Conservation (phyloP, 306 rosid genomes). For the Citrullus mucosospermus region DNA sequence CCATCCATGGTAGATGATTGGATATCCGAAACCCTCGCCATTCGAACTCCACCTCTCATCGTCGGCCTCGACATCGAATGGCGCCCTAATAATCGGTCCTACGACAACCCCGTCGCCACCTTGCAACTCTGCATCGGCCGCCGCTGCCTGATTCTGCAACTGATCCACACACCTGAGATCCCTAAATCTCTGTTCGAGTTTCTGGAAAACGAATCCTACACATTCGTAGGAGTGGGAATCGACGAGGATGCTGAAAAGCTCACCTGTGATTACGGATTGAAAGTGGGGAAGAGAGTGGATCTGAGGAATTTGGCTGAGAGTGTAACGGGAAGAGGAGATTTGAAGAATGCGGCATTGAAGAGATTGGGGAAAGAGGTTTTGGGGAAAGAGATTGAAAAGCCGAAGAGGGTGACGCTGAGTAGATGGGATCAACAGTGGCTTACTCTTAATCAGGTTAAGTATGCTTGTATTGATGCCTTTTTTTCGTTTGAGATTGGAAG, state of each 20-base stretch:
- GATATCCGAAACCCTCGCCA: constrained; percentile 10
- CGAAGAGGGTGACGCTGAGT: constrained; percentile 29
- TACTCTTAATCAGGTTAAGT: constrained; percentile 22
- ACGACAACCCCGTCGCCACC: constrained; percentile 18
- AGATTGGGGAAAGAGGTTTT: constrained; percentile 16
- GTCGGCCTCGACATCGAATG: constrained; percentile 42
- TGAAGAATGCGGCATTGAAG: constrained; percentile 30
- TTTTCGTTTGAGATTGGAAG: constrained; percentile 29
- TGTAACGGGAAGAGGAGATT: not conserved
- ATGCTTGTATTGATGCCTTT: constrained; percentile 43
- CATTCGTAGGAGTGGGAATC: constrained; percentile 39
- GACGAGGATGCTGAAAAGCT: constrained; percentile 23
- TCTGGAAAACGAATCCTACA: not conserved
- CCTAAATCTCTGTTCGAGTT: constrained; percentile 22
- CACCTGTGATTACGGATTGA: constrained; percentile 14
- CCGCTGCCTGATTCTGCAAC: constrained; percentile 25
- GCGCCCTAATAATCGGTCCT: constrained; percentile 20
- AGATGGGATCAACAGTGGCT: constrained; percentile 43
- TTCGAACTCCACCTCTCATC: constrained; percentile 9
- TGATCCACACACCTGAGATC: constrained; percentile 9
- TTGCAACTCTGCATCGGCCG: constrained; percentile 30
- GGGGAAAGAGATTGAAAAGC: constrained; percentile 27
- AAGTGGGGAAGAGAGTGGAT: constrained; percentile 17
- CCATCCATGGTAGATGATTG: constrained; percentile 19
- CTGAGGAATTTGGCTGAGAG: constrained; percentile 15